These are phyloP conservation scores for Myriosclerotinia curreyana DNA, from an alignment of 2,329 filamentous ascomycete species.

Conservation along the genomic window DNA sequence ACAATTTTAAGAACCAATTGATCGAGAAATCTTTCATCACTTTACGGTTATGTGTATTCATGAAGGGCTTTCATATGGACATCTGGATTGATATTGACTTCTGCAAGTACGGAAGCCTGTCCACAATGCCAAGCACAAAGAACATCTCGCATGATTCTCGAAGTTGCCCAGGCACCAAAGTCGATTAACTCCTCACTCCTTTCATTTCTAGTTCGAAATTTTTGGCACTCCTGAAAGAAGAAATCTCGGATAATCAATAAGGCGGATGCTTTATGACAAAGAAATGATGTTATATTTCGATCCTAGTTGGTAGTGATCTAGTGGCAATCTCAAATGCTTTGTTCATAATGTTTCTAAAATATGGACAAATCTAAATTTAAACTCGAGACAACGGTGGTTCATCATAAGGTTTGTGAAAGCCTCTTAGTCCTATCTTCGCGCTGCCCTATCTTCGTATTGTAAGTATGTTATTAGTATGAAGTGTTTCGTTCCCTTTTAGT, in stretches of 20 bases:
- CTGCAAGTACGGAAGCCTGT: not conserved
- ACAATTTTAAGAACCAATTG: not conserved
- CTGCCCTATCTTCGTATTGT: not conserved
- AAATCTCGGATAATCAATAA: not conserved
- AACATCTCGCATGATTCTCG: not conserved
- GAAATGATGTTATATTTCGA: not conserved
- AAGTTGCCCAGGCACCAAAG: conserved; percentile 9
- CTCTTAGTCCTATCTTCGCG: not conserved
- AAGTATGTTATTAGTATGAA: not conserved
- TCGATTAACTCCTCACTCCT: not conserved
- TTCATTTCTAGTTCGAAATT: not conserved
- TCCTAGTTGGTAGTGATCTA: not conserved
- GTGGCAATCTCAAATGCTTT: conserved; percentile 6
- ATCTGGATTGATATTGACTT: not conserved
- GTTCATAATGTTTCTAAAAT: not conserved
- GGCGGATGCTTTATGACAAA: not conserved
- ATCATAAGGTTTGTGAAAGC: not conserved
- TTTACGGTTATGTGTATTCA: not conserved
- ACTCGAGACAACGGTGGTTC: not conserved
- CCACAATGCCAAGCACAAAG: conserved; percentile 9
- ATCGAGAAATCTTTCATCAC: not conserved
- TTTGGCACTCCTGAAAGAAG: not conserved
- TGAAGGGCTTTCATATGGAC: not conserved
- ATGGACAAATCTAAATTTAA: conserved; percentile 12
- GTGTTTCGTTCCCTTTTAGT: not conserved